These are phyloP conservation scores for Phytophthora citricola DNA, from an alignment of 352 stramenopile genomes.

Conservation along the genomic window DNA sequence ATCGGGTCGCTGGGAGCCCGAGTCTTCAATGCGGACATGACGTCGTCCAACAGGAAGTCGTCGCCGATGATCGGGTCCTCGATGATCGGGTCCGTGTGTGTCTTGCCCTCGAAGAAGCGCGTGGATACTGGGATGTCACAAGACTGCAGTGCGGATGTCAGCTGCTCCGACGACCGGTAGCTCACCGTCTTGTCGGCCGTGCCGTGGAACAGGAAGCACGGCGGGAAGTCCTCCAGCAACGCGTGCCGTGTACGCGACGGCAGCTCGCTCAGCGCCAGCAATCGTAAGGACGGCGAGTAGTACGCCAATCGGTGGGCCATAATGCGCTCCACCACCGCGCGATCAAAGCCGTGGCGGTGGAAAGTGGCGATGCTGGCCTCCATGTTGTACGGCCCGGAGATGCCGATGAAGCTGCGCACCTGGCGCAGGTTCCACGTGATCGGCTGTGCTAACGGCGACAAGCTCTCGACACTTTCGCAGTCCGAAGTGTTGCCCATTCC, in stretches of 20 bases:
- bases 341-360: constrained; percentile 85
- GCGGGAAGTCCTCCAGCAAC: constrained; percentile 54
- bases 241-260: constrained; percentile 24
- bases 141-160: constrained; percentile 52
- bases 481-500: constrained; percentile 45
- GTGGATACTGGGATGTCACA: constrained; percentile 57
- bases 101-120: constrained; percentile 83
- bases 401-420: constrained; percentile 84
- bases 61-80: constrained; percentile 82
- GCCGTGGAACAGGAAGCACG: constrained; percentile 70
- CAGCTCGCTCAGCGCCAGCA: constrained; percentile 54
- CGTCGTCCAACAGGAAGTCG: constrained; percentile 62
- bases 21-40: constrained; percentile 58
- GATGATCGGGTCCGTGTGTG: constrained; percentile 94
- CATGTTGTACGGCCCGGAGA: constrained; percentile 91
- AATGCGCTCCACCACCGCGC: constrained; percentile 77
- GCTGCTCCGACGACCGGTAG: constrained; percentile 63
- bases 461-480: constrained; percentile 39
- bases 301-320: constrained; percentile 77
- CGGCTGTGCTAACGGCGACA: constrained; percentile 37
- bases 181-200: constrained; percentile 69
- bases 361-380: constrained; percentile 78
- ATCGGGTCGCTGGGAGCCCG: constrained; percentile 44
- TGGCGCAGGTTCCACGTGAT: constrained; percentile 70
- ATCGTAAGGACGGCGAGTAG: constrained; percentile 58